phyloP scores from a whole-genome alignment of 768 basidiomycete species.

The Rhodocollybia butyracea region DNA sequence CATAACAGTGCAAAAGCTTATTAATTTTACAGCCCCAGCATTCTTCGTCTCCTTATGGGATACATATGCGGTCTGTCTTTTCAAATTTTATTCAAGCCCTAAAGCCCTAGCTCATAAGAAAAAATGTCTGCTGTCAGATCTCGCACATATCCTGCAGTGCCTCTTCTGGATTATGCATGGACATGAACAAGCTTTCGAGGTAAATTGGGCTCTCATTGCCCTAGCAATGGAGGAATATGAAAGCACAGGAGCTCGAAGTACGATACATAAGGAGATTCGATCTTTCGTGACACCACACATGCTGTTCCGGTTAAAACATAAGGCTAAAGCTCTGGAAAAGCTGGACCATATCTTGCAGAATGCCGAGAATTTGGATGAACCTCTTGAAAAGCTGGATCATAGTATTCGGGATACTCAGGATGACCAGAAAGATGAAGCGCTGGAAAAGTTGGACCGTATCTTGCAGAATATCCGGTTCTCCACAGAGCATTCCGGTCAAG shows the following conservation, averaged over 20 bases:
- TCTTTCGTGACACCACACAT: background rate
- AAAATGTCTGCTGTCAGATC: background rate
- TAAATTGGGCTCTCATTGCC: background rate
- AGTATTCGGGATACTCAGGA: no score
- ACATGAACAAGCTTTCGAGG: background rate
- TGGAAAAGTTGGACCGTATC: background rate
- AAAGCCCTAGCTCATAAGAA: background rate
- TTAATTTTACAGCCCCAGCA: background rate
- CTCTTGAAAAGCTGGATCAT: no score
- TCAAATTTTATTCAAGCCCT: no score
- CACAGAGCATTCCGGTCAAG: no score
- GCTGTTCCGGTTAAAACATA: background rate
- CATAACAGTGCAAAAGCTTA: background rate
- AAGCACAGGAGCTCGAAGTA: background rate
- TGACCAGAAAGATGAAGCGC: background rate
- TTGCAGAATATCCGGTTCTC: background rate
- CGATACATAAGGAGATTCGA: background rate
- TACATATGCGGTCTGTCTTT: conserved; percentile 4
- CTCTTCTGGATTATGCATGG: background rate
- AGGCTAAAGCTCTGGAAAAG: no score
- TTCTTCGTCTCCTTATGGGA: no score
- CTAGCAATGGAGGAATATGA: background rate
- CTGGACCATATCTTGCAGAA: no score
- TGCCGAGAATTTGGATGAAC: no score
- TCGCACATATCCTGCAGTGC: background rate